Evolutionary conservation across 139 green algal species (phyloP).

Genomic region (Gonium pectorale): DNA sequence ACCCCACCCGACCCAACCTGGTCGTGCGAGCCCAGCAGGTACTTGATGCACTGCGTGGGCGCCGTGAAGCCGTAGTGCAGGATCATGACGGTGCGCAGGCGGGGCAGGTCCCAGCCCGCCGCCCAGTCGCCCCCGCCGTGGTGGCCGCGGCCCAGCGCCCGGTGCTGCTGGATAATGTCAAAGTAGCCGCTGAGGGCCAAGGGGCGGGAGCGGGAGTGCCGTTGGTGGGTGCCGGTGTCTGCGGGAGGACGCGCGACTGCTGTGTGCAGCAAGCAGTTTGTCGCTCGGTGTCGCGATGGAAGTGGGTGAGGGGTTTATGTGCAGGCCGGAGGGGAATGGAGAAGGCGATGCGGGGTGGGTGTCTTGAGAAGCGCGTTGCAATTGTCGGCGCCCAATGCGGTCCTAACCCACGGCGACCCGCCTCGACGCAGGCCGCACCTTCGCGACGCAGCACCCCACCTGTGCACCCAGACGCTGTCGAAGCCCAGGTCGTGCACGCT

Average conservation of each 20-base stretch:
- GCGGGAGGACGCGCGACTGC: no score
- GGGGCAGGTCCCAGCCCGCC: conserved; percentile 62
- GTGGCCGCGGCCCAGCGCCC: conserved; percentile 62
- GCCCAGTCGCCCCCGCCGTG: conserved; percentile 72
- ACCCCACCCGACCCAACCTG: conserved; percentile 52
- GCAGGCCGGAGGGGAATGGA: no score
- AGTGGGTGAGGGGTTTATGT: no score
- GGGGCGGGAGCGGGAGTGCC: not conserved
- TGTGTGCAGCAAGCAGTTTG: no score
- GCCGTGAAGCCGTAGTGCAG: conserved; percentile 72
- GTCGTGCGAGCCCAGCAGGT: conserved; percentile 77
- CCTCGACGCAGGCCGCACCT: no score
- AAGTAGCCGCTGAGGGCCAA: conserved; percentile 55
- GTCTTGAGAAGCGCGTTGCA: no score
- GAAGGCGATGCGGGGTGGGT: no score
- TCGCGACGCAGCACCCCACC: no score
- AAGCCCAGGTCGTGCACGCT: conserved; percentile 64
- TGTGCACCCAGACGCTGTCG: conserved; percentile 69
- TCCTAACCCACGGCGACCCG: not conserved
- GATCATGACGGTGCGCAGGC: conserved; percentile 66
- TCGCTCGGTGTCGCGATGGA: no score
- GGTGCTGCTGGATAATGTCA: conserved; percentile 67
- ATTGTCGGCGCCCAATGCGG: no score
- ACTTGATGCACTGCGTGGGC: conserved; percentile 80
- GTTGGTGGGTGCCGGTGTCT: no score